These are phyloP conservation scores for Debaryomyces castellii DNA, from an alignment of 805 yeast genomes.

Conservation along the genomic window DNA sequence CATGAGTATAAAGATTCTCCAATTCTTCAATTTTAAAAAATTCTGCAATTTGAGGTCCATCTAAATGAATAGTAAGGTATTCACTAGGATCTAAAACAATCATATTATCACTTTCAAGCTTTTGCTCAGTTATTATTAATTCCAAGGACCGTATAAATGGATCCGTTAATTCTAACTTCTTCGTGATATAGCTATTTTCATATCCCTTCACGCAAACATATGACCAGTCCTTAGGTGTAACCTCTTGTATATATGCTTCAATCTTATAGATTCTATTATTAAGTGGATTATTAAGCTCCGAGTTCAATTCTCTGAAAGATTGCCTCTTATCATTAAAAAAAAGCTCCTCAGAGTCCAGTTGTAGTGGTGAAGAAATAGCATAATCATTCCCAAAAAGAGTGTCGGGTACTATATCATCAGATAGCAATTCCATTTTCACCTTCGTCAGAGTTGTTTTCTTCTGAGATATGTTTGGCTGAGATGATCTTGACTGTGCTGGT, in stretches of 20 bases:
- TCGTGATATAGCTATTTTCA: constrained; percentile 4
- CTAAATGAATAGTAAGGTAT: constrained; percentile 13
- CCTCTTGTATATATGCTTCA: constrained; percentile 20
- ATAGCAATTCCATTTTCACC: constrained; percentile 2
- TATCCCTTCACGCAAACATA: constrained; percentile 29
- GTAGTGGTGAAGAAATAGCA: constrained; percentile 3
- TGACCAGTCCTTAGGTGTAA: constrained; percentile 24
- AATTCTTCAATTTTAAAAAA: constrained; percentile 11
- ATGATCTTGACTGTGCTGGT: not conserved
- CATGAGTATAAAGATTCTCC: constrained; percentile 14
- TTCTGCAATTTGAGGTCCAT: constrained; percentile 10
- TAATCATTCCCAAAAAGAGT: constrained; percentile 9
- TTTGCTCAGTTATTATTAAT: constrained; percentile 18
- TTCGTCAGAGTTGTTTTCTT: no score
- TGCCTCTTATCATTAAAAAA: not conserved
- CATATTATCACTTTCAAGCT: not conserved
- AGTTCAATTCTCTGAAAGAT: constrained; percentile 4
- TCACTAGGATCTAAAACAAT: constrained; percentile 9
- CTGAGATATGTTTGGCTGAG: not conserved
- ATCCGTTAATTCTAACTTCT: constrained; percentile 15
- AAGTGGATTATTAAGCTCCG: not conserved
- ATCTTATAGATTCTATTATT: constrained; percentile 14
- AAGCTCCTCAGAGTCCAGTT: not conserved
- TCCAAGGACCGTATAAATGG: constrained; percentile 26
- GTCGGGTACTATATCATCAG: constrained; percentile 8